phyloP scores from a whole-genome alignment of 2,329 filamentous ascomycete genomes.

The Hypoxylon sp. region DNA sequence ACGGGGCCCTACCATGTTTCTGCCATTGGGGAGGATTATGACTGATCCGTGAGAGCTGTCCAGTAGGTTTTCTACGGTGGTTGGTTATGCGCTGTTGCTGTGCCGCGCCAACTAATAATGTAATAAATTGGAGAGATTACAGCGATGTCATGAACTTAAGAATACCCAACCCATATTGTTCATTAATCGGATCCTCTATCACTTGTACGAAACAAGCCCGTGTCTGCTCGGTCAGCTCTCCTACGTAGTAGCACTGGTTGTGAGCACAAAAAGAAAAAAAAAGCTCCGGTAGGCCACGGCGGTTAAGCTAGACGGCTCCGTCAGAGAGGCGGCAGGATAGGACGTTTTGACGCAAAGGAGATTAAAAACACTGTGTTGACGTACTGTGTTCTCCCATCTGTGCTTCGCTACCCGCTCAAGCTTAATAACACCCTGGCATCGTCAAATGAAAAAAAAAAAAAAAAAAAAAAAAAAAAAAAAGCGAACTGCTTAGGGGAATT shows the following conservation, averaged over 20 bases:
- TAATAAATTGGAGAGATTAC: constrained; percentile 11
- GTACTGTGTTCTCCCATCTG: constrained; percentile 32
- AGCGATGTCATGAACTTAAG: neutral
- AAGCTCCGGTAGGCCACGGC: constrained; percentile 15
- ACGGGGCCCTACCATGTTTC: neutral
- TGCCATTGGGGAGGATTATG: constrained; percentile 6
- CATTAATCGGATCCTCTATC: constrained; percentile 1
- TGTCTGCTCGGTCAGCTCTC: constrained; percentile 11
- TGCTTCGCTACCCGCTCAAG: constrained; percentile 26
- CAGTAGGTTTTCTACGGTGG: constrained; percentile 8
- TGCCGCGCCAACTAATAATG: constrained; percentile 24
- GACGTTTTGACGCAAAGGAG: constrained; percentile 11
- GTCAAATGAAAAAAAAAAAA: constrained; percentile 21
- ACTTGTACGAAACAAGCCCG: constrained; percentile 9
- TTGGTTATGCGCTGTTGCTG: constrained; percentile 24
- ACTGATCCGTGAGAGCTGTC: neutral
- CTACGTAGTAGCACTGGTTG: neutral
- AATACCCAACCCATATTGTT: constrained; percentile 28
- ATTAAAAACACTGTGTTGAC: constrained; percentile 8
- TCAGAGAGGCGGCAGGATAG: neutral
- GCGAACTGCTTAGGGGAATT: constrained; percentile 4
- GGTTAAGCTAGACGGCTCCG: neutral
- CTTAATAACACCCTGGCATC: constrained; percentile 11
- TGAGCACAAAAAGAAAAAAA: constrained; percentile 6
- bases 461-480: constrained; percentile 13